Percentiles rank a stretch among this genome's conserved stretches.
phyloP scores from a whole-genome alignment of 192 early-diverging fungal species.

The Entophlyctis helioformis region DNA sequence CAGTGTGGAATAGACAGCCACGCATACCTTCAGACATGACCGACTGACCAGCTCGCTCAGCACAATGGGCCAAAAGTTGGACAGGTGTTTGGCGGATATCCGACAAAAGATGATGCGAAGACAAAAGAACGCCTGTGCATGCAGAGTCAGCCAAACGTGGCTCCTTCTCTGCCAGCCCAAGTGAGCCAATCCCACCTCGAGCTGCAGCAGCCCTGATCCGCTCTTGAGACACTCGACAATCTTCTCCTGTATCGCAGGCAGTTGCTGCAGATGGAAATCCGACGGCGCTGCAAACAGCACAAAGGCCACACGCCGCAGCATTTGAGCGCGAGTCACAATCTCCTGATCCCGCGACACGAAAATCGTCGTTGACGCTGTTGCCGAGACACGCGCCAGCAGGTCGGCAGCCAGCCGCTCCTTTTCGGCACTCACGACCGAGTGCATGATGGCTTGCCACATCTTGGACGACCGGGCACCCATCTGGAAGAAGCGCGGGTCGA shows the following conservation, averaged over 20 bases:
- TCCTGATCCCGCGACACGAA: constrained; percentile 82
- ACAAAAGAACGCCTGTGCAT: constrained; percentile 62
- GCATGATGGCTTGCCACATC: constrained; percentile 60
- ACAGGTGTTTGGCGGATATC: constrained; percentile 67
- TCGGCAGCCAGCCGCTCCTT: constrained; percentile 61
- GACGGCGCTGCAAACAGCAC: constrained; percentile 56
- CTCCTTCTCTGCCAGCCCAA: neutral
- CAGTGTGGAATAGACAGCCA: neutral
- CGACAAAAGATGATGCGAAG: constrained; percentile 69
- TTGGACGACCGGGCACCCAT: constrained; percentile 36
- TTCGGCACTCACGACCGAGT: constrained; percentile 58
- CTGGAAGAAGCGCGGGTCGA: constrained; percentile 57
- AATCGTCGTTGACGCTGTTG: constrained; percentile 52
- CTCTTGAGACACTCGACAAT: constrained; percentile 76
- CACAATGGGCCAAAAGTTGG: constrained; percentile 86
- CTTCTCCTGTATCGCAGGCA: constrained; percentile 77
- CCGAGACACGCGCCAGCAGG: constrained; percentile 43
- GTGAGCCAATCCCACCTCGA: constrained; percentile 25
- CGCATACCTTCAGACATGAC: no score
- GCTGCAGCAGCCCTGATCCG: constrained; percentile 56
- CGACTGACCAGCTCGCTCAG: constrained; percentile 68
- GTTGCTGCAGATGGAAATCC: constrained; percentile 66
- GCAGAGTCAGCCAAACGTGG: neutral
- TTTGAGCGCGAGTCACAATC: constrained; percentile 46
- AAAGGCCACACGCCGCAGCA: constrained; percentile 69